Evolutionary conservation across 1,139 yeast genomes (phyloP), one percentile per base, ranked within the genome.

Genomic region (Blastobotrys arbuscula): DNA sequence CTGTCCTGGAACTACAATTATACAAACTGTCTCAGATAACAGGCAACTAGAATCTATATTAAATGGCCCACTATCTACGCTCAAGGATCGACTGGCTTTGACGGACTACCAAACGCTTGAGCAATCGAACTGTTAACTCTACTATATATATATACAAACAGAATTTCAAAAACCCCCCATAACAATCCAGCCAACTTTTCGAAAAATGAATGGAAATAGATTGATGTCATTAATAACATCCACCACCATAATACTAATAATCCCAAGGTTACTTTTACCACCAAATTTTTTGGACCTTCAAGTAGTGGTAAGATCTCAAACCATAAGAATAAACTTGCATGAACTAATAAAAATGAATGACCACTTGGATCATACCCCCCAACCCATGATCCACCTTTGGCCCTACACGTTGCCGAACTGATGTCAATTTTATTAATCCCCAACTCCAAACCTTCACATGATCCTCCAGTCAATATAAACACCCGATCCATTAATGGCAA

Each of bases 321-420:
- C 63, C 85, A 74, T 57, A 92, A 62, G 53, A 84, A 78, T 59
- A 86, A 69, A 16, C 87, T 78, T 49, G 92, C 78, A 54, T 87
- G 83, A 2, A 86, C 79, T 50, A 92, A 68, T 42, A 92, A 65
- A 59, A 90, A 92, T 0, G 88, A 85, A 64, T 92, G 98, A 0
- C 98, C 98, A 53, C 94, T 84, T 13, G 97, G 96, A 68, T 92
- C 98, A 62, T 88, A 96, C 0, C 98, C 98, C 1, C 96, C 97
- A 9, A 62, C 64, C 98, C 97, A 90, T 2, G 69, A 56, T 0
- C 97, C 97, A 21, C 78, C 79, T 20, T 78, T 56, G 24, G 69
- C 61, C 40, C 89, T 70, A 62, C 97, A 89, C 5, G 70, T 68
- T 39, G 72, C 72, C 16, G 85, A 79, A 1, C 66, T 53, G 20